These are phyloP conservation scores for Blastosporella zonata DNA, from an alignment of 1,284 basidiomycete genomes.

Conservation along the genomic window DNA sequence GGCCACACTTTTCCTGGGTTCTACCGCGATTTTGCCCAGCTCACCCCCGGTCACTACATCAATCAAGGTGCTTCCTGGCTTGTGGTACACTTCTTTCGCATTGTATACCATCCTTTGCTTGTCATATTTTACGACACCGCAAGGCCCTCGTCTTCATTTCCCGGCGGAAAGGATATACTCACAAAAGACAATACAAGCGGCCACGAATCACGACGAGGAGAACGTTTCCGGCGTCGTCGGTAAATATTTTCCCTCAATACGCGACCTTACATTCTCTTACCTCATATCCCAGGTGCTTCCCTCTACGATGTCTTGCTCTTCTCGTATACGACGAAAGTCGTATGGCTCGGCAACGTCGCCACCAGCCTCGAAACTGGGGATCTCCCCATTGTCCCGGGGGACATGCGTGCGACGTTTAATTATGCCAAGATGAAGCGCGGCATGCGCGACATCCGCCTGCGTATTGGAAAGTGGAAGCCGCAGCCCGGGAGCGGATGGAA, in stretches of 20 bases:
- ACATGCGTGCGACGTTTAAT: slow-evolving; percentile 66
- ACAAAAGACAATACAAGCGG: slow-evolving; percentile 56
- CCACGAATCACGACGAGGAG: slow-evolving; percentile 54
- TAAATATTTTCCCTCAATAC: slow-evolving; percentile 21
- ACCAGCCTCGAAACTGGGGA: slow-evolving; percentile 82
- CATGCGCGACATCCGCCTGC: slow-evolving; percentile 40
- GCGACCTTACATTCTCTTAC: neutral
- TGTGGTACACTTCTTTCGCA: slow-evolving; percentile 49
- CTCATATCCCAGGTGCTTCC: slow-evolving; percentile 37
- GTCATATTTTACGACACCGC: slow-evolving; percentile 57
- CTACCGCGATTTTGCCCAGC: slow-evolving; percentile 54
- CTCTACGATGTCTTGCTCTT: slow-evolving; percentile 69
- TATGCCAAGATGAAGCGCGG: slow-evolving; percentile 48
- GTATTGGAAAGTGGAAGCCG: slow-evolving; percentile 45
- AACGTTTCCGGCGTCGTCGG: slow-evolving; percentile 66
- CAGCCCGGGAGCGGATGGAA: slow-evolving; percentile 60
- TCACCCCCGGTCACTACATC: slow-evolving; percentile 28
- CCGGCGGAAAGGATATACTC: slow-evolving; percentile 73
- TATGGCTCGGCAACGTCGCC: slow-evolving; percentile 74
- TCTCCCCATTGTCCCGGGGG: slow-evolving; percentile 71
- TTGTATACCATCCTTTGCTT: slow-evolving; percentile 49
- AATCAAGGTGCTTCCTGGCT: slow-evolving; percentile 21
- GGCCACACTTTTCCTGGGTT: slow-evolving; percentile 48
- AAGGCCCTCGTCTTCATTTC: slow-evolving; percentile 73
- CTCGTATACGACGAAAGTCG: slow-evolving; percentile 80